These are phyloP conservation scores for Codiaeum variegatum DNA, from an alignment of 441 rosid genomes.

Conservation along the genomic window DNA sequence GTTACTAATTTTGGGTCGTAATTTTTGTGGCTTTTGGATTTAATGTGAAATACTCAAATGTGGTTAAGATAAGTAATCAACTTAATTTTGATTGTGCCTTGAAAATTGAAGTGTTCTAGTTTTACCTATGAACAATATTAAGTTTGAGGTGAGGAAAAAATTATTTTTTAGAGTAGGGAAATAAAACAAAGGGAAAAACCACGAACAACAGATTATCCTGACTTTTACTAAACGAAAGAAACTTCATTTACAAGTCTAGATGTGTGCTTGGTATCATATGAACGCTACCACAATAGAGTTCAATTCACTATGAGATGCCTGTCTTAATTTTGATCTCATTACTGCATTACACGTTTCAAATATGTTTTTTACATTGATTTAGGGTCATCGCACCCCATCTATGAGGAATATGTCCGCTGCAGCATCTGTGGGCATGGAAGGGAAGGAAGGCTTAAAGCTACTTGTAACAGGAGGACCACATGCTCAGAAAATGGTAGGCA, in stretches of 20 bases:
- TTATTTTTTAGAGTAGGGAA: background rate
- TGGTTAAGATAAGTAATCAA: background rate
- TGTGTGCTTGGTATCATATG: background rate
- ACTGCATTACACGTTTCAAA: background rate
- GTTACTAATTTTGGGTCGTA: background rate
- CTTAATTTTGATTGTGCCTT: background rate
- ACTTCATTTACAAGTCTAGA: background rate
- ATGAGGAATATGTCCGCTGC: slow-evolving; percentile 51
- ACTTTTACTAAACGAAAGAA: background rate
- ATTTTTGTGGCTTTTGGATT: background rate
- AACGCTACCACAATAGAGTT: background rate
- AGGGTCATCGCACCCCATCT: slow-evolving; percentile 46
- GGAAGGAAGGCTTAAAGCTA: slow-evolving; percentile 65
- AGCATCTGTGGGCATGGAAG: slow-evolving; percentile 41
- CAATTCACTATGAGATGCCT: background rate
- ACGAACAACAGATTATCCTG: background rate
- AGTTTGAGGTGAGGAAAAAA: background rate
- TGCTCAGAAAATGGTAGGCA: slow-evolving; percentile 84
- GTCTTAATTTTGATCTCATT: background rate
- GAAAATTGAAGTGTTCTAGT: background rate
- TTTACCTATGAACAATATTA: background rate
- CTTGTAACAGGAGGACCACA: slow-evolving; percentile 73
- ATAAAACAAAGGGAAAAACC: background rate
- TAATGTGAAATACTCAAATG: background rate
- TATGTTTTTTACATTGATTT: slow-evolving; percentile 13